Evolutionary conservation across 2,329 filamentous ascomycete species (phyloP), one percentile per base, ranked within the genome.

Genomic region (Capronia coronata): DNA sequence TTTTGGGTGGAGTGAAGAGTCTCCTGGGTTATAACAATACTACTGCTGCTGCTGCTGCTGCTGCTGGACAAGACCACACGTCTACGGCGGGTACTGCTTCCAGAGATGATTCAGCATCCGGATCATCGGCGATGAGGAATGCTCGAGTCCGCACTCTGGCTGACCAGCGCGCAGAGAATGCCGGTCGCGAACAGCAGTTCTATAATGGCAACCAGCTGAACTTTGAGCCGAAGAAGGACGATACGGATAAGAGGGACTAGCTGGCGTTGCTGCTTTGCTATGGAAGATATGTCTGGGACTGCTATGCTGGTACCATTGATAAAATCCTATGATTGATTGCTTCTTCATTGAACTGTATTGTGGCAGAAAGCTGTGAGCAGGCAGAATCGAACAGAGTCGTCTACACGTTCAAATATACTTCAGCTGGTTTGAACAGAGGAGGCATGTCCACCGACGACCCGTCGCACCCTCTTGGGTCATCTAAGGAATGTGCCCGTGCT

Each of bases 191-290:
- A 14, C 77, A 81, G 38, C 84, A 94, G 62, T 78, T 94, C 40
- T 95, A 96, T 64, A 96, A 96, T 62, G 90, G 90, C 1, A 96
- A 95, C 63, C 87, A 86, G 81, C 65, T 84, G 48, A 86, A 85
- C 58, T 86, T 86, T 56, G 78, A 86, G 63, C 79, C 83, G n/a
- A 63, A 66, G 22, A 65, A 68, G 44, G 77, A 76, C 29, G 78
- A 83, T 56, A 75, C 83, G 43, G 75, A 80, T 61, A 41, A 54
- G 30, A 42, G 43, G 19, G 48, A 54, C 18, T 48, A 45, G 35
- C 10, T n/a, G n/a, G n/a, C n/a, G n/a, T n/a, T n/a, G n/a, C n/a
- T n/a, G n/a, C n/a, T n/a, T n/a, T n/a, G n/a, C n/a, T n/a, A n/a
- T n/a, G n/a, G n/a, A n/a, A n/a, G n/a, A n/a, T n/a, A n/a, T n/a